These are phyloP conservation scores for Erythrophleum fordii DNA, from an alignment of 306 rosid species.

Conservation along the genomic window DNA sequence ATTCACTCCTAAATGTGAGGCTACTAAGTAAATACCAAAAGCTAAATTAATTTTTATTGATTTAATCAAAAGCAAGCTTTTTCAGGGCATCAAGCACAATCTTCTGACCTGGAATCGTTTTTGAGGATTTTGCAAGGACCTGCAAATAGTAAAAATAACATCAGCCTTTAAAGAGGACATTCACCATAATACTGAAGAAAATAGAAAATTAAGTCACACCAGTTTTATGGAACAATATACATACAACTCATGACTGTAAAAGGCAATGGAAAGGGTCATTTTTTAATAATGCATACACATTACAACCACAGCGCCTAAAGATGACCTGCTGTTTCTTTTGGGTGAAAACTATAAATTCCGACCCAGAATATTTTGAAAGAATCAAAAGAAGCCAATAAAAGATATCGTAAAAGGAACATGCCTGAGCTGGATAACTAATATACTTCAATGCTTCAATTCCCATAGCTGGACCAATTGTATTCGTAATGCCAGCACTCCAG, in stretches of 20 bases:
- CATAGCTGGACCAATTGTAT: conserved; percentile 99
- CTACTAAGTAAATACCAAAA: not conserved
- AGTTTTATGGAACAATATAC: conserved; percentile 8
- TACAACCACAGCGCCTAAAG: not conserved
- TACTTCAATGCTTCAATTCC: conserved; percentile 97
- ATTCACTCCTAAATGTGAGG: conserved; percentile 18
- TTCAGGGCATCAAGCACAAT: conserved; percentile 26
- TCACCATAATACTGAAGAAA: not conserved
- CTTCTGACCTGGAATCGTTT: conserved; percentile 97
- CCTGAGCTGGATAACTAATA: conserved; percentile 99
- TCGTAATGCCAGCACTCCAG: conserved; percentile 98
- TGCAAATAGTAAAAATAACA: conserved; percentile 47
- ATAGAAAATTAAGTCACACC: conserved; percentile 12
- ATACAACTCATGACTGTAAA: not conserved
- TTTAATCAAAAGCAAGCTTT: conserved; percentile 17
- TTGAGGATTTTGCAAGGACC: conserved; percentile 98
- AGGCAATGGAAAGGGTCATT: not conserved
- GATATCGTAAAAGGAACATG: conserved; percentile 24
- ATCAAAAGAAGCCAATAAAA: not conserved
- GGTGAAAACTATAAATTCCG: conserved; percentile 3
- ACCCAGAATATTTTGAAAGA: not conserved
- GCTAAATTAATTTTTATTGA: not conserved
- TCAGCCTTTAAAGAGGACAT: conserved; percentile 11
- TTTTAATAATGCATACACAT: not conserved
- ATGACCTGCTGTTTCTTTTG: not conserved